These are phyloP conservation scores for Metschnikowia colocasiae DNA, from an alignment of 805 yeast genomes.

Conservation along the genomic window DNA sequence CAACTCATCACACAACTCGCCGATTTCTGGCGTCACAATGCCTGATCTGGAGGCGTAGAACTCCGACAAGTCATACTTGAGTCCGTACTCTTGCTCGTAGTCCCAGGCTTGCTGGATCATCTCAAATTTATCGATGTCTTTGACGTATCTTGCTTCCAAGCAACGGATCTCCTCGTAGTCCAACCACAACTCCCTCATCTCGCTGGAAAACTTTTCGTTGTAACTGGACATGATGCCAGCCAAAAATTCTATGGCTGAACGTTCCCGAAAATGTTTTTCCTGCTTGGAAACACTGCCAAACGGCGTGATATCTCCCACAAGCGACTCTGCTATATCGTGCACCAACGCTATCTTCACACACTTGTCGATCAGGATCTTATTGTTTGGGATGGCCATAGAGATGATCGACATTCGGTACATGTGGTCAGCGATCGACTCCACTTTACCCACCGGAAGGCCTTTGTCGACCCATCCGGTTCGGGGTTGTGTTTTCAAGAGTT, in stretches of 20 bases:
- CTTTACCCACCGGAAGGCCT: conserved; percentile 42
- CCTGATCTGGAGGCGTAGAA: conserved; percentile 60
- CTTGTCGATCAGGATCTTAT: conserved; percentile 54
- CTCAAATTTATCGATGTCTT: conserved; percentile 91
- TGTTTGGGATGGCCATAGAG: conserved; percentile 60
- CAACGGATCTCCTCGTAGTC: conserved; percentile 85
- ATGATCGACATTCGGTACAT: conserved; percentile 92
- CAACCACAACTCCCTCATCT: conserved; percentile 70
- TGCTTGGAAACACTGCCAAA: conserved; percentile 63
- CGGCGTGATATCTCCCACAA: conserved; percentile 93
- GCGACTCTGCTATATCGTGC: conserved; percentile 91
- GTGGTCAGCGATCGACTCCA: conserved; percentile 85
- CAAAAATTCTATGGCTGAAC: conserved; percentile 64
- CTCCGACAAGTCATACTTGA: conserved; percentile 58
- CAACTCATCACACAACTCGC: conserved; percentile 57
- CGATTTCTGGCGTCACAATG: conserved; percentile 70
- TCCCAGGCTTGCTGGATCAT: conserved; percentile 78
- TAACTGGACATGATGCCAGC: conserved; percentile 60
- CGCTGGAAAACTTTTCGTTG: conserved; percentile 57
- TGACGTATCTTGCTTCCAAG: conserved; percentile 82
- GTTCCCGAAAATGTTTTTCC: conserved; percentile 84
- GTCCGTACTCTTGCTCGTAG: conserved; percentile 67
- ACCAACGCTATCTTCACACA: conserved; percentile 84
- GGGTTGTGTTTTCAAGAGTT: conserved; percentile 70
- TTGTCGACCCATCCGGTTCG: conserved; percentile 95